A percentile compares a stretch with the other conserved stretches of the same genome.
phyloP scores from a whole-genome alignment of 73 alveolate species.

The Halteria grandinella region DNA sequence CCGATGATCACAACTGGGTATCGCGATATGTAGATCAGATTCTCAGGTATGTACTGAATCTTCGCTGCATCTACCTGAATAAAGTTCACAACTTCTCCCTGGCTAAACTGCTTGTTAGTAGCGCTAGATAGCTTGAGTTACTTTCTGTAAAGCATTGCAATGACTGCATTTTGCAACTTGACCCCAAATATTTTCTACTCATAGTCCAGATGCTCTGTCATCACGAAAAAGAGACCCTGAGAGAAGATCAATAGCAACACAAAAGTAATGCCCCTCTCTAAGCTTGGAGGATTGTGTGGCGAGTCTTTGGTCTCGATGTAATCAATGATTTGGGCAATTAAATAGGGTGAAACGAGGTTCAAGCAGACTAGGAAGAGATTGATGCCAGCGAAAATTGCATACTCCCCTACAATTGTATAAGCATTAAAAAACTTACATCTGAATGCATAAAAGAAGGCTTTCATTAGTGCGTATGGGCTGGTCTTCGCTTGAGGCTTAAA shows the following conservation, averaged over 20 bases:
- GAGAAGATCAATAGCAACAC: slow-evolving; percentile 3
- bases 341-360: slow-evolving; percentile 13
- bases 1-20: slow-evolving; percentile 38
- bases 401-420: slow-evolving; percentile 21
- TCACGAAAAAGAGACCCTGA: not conserved
- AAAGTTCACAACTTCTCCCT: slow-evolving; percentile 69
- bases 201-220: slow-evolving; percentile 44
- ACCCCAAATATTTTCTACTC: slow-evolving; percentile 56
- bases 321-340: not conserved
- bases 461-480: slow-evolving; percentile 8
- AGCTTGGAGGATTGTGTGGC: not conserved
- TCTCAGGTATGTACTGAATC: slow-evolving; percentile 41
- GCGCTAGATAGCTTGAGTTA: slow-evolving; percentile 56
- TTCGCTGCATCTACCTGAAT: slow-evolving; percentile 61
- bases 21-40: slow-evolving; percentile 43
- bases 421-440: slow-evolving; percentile 22
- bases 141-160: slow-evolving; percentile 54
- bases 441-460: slow-evolving; percentile 42
- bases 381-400: slow-evolving; percentile 1
- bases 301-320: slow-evolving; percentile 8
- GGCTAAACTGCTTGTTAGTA: slow-evolving; percentile 59
- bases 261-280: not conserved
- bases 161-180: slow-evolving; percentile 37
- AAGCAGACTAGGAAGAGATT: not conserved
- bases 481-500: not conserved